A percentile compares a stretch with the other conserved stretches of the same genome.
Conservation (phyloP, 225 moss, liverwort and hornwort genomes). For the Sphagnum contortum region DNA sequence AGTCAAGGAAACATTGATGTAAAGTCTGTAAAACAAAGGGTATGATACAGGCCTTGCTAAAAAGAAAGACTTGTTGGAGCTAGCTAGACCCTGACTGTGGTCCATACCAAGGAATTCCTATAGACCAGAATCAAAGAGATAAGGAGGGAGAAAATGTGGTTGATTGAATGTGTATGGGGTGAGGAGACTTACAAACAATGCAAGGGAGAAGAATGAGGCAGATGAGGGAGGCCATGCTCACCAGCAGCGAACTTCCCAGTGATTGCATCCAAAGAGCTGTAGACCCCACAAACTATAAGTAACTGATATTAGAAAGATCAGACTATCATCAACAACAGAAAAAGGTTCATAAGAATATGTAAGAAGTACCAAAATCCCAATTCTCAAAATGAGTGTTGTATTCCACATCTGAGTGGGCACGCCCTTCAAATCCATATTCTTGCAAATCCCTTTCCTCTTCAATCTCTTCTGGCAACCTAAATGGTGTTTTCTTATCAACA, state of each 20-base stretch:
- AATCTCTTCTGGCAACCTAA: slow-evolving; percentile 50
- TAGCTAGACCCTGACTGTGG: too few species aligned
- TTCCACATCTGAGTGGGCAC: slow-evolving; percentile 21
- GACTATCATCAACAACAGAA: not conserved
- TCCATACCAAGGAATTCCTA: too few species aligned
- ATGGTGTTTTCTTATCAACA: slow-evolving; percentile 15
- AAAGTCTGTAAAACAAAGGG: not conserved
- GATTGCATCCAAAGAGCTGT: slow-evolving; percentile 73
- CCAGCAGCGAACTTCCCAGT: slow-evolving; percentile 89
- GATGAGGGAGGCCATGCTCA: slow-evolving; percentile 97
- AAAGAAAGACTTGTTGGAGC: too few species aligned
- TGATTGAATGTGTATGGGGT: not conserved
- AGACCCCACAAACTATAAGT: slow-evolving; percentile 18
- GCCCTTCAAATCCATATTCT: slow-evolving; percentile 33
- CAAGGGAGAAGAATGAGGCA: slow-evolving; percentile 89
- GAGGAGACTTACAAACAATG: slow-evolving; percentile 73
- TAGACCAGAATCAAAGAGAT: too few species aligned
- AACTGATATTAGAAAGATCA: too few species aligned
- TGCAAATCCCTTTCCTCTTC: slow-evolving; percentile 64
- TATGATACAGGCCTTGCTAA: too few species aligned
- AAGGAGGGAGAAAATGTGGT: too few species aligned
- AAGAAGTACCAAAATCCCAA: not conserved
- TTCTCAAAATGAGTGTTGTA: slow-evolving; percentile 18
- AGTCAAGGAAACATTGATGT: not conserved
- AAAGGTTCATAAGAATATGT: not conserved